A percentile compares a stretch with the other conserved stretches of the same genome.
These are phyloP conservation scores for Diddensiella santjacobensis DNA, from an alignment of 805 yeast species.

Conservation along the genomic window DNA sequence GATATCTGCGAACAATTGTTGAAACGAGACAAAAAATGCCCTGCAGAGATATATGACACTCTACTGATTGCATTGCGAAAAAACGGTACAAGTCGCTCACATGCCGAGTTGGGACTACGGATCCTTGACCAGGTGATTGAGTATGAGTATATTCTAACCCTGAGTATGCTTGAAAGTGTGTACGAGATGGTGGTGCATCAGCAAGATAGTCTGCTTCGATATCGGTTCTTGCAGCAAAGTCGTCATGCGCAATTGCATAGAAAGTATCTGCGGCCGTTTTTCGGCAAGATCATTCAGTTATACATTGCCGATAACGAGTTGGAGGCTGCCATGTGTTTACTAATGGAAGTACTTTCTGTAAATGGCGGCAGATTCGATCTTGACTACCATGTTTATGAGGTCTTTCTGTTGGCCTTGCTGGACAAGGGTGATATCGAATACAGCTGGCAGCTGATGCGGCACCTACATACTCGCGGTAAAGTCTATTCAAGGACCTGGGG, in stretches of 20 bases:
- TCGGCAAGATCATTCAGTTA: constrained; percentile 21
- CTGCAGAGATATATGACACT: constrained; percentile 16
- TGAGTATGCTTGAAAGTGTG: constrained; percentile 2
- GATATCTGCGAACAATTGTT: constrained; percentile 6
- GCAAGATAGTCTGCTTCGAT: constrained; percentile 9
- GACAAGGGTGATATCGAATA: constrained; percentile 28
- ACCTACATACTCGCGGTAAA: constrained; percentile 18
- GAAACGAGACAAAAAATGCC: neutral
- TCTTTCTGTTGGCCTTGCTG: constrained; percentile 25
- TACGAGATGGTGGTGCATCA: constrained; percentile 9
- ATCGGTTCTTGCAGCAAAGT: constrained; percentile 3
- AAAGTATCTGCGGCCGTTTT: neutral
- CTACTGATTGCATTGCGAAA: constrained; percentile 21
- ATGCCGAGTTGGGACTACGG: constrained; percentile 6
- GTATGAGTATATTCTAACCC: neutral
- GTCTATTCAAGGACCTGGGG: constrained; percentile 34
- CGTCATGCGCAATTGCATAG: neutral
- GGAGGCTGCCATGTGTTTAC: constrained; percentile 25
- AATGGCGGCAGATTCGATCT: constrained; percentile 21
- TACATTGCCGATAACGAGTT: constrained; percentile 20
- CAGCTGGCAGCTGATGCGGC: constrained; percentile 25
- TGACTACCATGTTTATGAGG: constrained; percentile 24
- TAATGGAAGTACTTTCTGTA: constrained; percentile 26
- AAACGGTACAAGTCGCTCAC: neutral
- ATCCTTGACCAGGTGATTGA: constrained; percentile 6